Percentiles rank a stretch among this genome's conserved stretches.
Conservation (phyloP, 106 monocot genomes). For the Dioscorea alata region DNA sequence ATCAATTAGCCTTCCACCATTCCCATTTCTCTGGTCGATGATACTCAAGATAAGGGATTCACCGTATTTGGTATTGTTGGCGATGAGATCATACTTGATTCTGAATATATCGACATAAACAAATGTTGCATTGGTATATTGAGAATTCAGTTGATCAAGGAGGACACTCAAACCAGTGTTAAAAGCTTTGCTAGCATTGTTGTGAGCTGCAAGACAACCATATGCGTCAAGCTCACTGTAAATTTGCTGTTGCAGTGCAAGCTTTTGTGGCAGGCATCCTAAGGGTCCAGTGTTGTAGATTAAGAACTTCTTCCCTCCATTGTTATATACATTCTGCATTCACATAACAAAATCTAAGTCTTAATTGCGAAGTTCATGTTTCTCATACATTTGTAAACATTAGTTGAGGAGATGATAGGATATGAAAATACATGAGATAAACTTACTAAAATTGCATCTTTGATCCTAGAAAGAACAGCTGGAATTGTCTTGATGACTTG, state of each 20-base stretch:
- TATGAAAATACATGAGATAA: not conserved
- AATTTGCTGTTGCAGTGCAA: conserved; percentile 34
- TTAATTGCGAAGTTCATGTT: not conserved
- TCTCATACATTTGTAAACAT: not conserved
- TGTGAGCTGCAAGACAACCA: conserved; percentile 48
- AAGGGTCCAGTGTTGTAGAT: conserved; percentile 58
- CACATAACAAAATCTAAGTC: not conserved
- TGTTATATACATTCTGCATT: conserved; percentile 32
- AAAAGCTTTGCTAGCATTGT: conserved; percentile 36
- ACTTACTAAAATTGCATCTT: conserved; percentile 31
- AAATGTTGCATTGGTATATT: conserved; percentile 15
- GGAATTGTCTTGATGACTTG: conserved; percentile 30
- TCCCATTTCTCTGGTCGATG: not conserved
- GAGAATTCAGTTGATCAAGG: conserved; percentile 23
- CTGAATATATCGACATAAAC: conserved; percentile 39
- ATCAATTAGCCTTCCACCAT: not conserved
- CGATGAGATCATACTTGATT: conserved; percentile 46
- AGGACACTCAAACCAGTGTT: conserved; percentile 26
- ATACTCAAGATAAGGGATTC: not conserved
- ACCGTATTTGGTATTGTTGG: conserved; percentile 43
- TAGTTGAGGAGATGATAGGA: not conserved
- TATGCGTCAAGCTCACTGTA: conserved; percentile 28
- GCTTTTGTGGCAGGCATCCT: conserved; percentile 50
- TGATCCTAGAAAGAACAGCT: conserved; percentile 24
- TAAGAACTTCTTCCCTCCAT: conserved; percentile 52